Conservation (phyloP, 192 early-diverging fungal species). For the Coemansia sp. region DNA sequence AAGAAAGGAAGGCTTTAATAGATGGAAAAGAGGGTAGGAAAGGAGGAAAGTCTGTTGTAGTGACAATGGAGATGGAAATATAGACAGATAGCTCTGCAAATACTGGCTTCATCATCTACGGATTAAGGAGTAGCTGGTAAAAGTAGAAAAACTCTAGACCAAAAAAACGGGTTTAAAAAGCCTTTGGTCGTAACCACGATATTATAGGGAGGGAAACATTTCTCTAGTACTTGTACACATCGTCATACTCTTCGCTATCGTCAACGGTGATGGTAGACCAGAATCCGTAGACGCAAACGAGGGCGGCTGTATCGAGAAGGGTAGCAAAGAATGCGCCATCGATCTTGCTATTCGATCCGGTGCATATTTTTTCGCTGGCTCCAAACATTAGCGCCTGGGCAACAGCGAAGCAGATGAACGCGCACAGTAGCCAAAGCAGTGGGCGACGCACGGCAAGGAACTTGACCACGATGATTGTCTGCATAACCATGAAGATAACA, state of each 20-base stretch:
- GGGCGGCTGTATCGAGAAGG: conserved; percentile 49
- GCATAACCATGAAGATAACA: conserved; percentile 33
- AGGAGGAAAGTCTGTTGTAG: neutral
- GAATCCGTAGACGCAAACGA: conserved; percentile 55
- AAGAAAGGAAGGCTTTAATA: no score
- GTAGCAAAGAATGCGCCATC: conserved; percentile 59
- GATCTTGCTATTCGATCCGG: conserved; percentile 42
- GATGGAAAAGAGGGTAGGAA: neutral
- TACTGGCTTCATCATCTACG: neutral
- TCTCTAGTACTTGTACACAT: conserved; percentile 48
- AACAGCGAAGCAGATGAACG: conserved; percentile 48
- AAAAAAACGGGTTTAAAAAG: neutral
- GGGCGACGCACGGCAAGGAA: conserved; percentile 51
- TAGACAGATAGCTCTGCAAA: neutral
- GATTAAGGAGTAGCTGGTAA: neutral
- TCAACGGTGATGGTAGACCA: conserved; percentile 60
- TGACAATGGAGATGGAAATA: neutral
- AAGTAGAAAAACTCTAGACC: neutral
- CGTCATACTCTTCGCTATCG: conserved; percentile 45
- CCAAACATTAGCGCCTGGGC: conserved; percentile 52
- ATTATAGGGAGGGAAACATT: neutral
- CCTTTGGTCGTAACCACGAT: no score
- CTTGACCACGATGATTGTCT: conserved; percentile 46
- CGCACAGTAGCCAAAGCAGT: conserved; percentile 40
- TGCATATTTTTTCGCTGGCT: conserved; percentile 56